Conservation (phyloP, 805 yeast species). For the Pichia insulana region DNA sequence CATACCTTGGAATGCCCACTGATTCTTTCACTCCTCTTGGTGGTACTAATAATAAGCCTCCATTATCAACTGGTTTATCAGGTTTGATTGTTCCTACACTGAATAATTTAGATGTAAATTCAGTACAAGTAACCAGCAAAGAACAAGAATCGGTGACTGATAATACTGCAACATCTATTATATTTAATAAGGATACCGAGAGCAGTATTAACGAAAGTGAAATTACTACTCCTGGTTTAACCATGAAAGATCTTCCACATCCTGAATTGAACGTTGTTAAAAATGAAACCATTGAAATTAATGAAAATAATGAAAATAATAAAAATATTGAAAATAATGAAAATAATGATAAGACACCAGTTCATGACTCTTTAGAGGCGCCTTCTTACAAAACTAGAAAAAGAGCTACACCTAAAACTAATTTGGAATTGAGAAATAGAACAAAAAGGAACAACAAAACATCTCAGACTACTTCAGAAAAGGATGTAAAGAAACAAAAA, state of each 20-base stretch:
- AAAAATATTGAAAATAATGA: conserved; percentile 65
- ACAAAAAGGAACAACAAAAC: too few species aligned
- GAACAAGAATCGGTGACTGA: not conserved
- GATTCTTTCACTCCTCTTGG: conserved; percentile 19
- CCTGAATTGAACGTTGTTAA: not conserved
- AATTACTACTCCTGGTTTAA: not conserved
- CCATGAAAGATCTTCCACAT: not conserved
- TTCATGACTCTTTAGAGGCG: too few species aligned
- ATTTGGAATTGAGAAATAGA: too few species aligned
- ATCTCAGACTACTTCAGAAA: too few species aligned
- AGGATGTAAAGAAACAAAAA: too few species aligned
- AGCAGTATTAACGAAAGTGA: not conserved
- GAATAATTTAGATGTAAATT: not conserved
- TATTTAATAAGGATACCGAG: not conserved
- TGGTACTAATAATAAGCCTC: not conserved
- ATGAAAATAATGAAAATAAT: conserved; percentile 22
- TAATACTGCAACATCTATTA: not conserved
- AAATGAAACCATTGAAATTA: not conserved
- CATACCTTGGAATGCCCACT: conserved; percentile 18
- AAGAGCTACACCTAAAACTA: too few species aligned
- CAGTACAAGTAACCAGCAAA: not conserved
- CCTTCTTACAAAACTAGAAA: too few species aligned
- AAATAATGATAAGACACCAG: too few species aligned
- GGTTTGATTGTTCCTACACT: conserved; percentile 3
- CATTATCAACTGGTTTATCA: conserved; percentile 5